Base-by-base conservation (phyloP, 2,329 filamentous ascomycete species). In the Colletotrichum navitas region DNA sequence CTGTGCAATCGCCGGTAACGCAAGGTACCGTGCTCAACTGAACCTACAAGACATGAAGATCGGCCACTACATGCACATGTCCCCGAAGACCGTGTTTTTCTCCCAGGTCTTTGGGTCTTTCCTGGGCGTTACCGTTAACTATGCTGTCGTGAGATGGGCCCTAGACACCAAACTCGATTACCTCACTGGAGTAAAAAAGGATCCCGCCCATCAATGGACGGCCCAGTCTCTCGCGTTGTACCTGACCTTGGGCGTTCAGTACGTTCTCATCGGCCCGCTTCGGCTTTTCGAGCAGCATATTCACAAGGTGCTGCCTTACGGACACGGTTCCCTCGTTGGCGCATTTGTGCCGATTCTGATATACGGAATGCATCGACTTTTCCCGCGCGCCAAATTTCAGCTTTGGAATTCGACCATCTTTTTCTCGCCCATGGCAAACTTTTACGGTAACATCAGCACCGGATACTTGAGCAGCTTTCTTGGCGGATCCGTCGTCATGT, bases 381-480 rank as follows among this genome's bases (percentile, higher is more conserved):
- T 90, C 75, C 89, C 88, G 0, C 81, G 80, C 2, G 82, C 83
- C 18, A 87, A 88, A 43, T 88, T 84, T 74, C 85, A 88, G 39
- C 83, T 90, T 24, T 89, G 85, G 84, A 91, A 91, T 75, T 85
- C 86, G 26, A 90, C 88, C 5, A 91, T 91, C 64, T 91, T 91
- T 80, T 90, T 88, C 77, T 86, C 85, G 2, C 83, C 84, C 5
- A 79, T 89, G 69, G 80, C 87, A 0, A 81, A 81, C 51, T 91
- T 90, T 78, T 90, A 89, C 76, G 89, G 89, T 5, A 91, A 91
- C 75, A 81, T 91, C 62, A 88, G 85, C 68, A 90, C 89, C 0
- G 89, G 89, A 0, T 88, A 88, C 75, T 83, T 86, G 16, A 88
- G 85, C 29, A 82, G 82, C 21, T 87, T 90, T 71, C 83, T 91